Evolutionary conservation across 1,284 basidiomycete species (phyloP).

Genomic region (Pyrrhoderma noxium): DNA sequence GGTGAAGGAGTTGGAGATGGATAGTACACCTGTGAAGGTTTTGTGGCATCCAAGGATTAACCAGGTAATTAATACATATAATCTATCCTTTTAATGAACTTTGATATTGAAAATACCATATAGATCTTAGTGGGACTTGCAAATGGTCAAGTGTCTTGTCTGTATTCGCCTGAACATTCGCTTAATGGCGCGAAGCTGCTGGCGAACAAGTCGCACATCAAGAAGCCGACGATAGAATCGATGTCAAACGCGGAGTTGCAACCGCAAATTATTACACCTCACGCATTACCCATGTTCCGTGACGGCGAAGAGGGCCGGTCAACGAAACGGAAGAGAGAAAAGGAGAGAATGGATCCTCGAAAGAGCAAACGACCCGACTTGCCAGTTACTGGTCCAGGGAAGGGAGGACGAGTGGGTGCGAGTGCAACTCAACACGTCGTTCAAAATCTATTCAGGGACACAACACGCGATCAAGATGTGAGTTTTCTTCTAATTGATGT

Average conservation of each 20-base stretch:
- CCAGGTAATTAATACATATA: conserved; percentile 50
- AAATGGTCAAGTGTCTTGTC: conserved; percentile 81
- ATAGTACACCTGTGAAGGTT: conserved; percentile 78
- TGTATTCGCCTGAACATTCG: conserved; percentile 85
- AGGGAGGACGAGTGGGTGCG: conserved; percentile 89
- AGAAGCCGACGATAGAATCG: conserved; percentile 71
- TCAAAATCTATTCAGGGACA: conserved; percentile 85
- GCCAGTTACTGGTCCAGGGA: conserved; percentile 86
- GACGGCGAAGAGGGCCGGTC: conserved; percentile 70
- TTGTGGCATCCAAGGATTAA: conserved; percentile 97
- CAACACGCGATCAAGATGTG: conserved; percentile 87
- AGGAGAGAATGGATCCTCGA: conserved; percentile 79
- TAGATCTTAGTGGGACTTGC: conserved; percentile 83
- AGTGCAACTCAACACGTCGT: conserved; percentile 94
- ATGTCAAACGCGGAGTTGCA: conserved; percentile 73
- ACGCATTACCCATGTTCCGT: conserved; percentile 82
- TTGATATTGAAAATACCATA: background rate
- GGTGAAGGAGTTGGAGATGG: conserved; percentile 58
- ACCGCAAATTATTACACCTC: conserved; percentile 77
- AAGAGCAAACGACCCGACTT: conserved; percentile 89
- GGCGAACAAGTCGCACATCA: conserved; percentile 66
- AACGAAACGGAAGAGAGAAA: conserved; percentile 81
- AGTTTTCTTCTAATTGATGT: conserved; percentile 36
- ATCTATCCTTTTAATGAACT: background rate
- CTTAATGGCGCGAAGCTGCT: conserved; percentile 88